Conservation (phyloP, 2,329 filamentous ascomycete species). For the Claviceps purpurea region DNA sequence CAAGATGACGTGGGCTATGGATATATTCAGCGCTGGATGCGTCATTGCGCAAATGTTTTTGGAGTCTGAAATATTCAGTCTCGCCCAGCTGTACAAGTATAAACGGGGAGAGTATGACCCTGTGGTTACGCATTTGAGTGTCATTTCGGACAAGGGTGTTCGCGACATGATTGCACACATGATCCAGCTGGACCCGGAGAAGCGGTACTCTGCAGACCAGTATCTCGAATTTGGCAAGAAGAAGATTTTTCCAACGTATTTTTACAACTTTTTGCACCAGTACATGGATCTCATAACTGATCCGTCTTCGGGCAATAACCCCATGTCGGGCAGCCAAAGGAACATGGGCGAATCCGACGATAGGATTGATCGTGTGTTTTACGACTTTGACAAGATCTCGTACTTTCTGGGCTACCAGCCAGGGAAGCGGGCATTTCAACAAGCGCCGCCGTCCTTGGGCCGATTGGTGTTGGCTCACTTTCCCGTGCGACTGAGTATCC, state of each 20-base stretch:
- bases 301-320: constrained; percentile 64
- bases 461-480: constrained; percentile 51
- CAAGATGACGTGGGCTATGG: constrained; percentile 82
- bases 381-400: constrained; percentile 95
- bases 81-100: constrained; percentile 92
- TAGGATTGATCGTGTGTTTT: constrained; percentile 81
- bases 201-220: constrained; percentile 83
- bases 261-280: constrained; percentile 93
- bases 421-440: constrained; percentile 23
- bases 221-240: constrained; percentile 85
- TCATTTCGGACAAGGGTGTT: constrained; percentile 78
- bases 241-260: constrained; percentile 91
- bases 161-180: constrained; percentile 86
- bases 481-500: constrained; percentile 74
- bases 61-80: constrained; percentile 91
- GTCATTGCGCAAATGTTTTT: constrained; percentile 94
- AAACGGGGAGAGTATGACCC: constrained; percentile 87
- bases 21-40: constrained; percentile 92
- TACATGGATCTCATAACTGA: constrained; percentile 96
- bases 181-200: constrained; percentile 88
- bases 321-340: constrained; percentile 49
- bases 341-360: constrained; percentile 84
- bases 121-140: constrained; percentile 62
- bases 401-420: constrained; percentile 75
- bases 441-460: constrained; percentile 12